Evolutionary conservation across 805 yeast genomes (phyloP).

Genomic region (Yarrowia bubula): DNA sequence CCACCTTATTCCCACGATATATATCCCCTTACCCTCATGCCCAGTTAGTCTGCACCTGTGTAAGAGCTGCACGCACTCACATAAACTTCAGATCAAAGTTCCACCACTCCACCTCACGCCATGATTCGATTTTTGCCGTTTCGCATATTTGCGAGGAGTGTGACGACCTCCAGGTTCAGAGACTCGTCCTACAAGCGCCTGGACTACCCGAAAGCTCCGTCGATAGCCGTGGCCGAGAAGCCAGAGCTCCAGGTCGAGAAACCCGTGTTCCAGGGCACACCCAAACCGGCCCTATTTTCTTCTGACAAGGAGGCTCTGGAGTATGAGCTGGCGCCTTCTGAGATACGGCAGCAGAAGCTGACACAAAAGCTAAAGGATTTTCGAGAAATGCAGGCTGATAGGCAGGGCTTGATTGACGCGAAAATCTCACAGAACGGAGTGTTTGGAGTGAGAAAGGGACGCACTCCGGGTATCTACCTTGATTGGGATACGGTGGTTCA

Average conservation of each 20-base stretch:
- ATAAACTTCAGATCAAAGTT: no score
- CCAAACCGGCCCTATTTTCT: neutral
- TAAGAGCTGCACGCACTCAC: no score
- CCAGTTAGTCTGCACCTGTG: no score
- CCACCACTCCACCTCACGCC: neutral
- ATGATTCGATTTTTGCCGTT: neutral
- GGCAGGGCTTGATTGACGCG: no score
- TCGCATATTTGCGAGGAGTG: neutral
- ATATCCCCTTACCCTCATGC: no score
- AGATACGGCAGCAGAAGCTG: neutral
- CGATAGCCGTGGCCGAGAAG: no score
- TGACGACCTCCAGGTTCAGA: neutral
- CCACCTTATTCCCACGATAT: no score
- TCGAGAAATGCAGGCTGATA: neutral
- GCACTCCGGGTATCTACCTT: neutral
- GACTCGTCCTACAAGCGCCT: neutral
- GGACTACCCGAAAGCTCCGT: slow-evolving; percentile 1
- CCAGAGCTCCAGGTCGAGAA: no score
- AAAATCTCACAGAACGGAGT: neutral
- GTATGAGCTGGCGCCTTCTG: neutral
- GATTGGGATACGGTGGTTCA: neutral
- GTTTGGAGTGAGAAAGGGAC: neutral
- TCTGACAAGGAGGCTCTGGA: neutral
- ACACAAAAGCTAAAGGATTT: neutral
- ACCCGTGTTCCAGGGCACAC: no score